These are phyloP conservation scores for Xylariaceae sp. DNA, from an alignment of 2,329 filamentous ascomycete genomes.

Conservation along the genomic window DNA sequence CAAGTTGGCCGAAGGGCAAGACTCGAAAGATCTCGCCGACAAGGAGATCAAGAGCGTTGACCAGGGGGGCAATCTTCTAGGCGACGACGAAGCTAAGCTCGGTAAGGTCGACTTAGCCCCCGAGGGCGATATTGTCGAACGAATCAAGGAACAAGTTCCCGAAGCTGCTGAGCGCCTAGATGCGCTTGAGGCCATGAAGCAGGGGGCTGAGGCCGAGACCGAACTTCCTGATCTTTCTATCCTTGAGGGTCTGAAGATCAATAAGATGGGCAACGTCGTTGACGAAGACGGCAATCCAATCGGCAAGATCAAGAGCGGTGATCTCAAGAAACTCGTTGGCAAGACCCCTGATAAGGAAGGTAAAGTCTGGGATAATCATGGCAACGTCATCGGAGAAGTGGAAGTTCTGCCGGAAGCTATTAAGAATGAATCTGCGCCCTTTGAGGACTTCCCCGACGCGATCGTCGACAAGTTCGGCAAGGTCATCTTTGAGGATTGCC, in stretches of 20 bases:
- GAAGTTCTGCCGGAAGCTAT: conserved; percentile 38
- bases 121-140: conserved; percentile 37
- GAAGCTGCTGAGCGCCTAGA: conserved; percentile 31
- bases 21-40: conserved; percentile 37
- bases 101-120: conserved; percentile 52
- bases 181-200: conserved; percentile 33
- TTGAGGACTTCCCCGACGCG: conserved; percentile 36
- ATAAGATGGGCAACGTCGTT: conserved; percentile 42
- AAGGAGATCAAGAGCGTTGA: conserved; percentile 65
- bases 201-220: conserved; percentile 6
- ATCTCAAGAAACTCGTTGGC: conserved; percentile 39
- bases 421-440: conserved; percentile 33
- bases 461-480: conserved; percentile 35
- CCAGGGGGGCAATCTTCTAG: conserved; percentile 60
- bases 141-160: conserved; percentile 31
- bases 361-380: conserved; percentile 35
- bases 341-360: conserved; percentile 40
- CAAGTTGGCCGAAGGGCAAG: conserved; percentile 30
- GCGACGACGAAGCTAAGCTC: conserved; percentile 59
- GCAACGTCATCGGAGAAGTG: conserved; percentile 34
- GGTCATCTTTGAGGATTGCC: conserved; percentile 35
- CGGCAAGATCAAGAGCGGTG: conserved; percentile 39
- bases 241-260: conserved; percentile 40
- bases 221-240: conserved; percentile 29
- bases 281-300: conserved; percentile 41